Base-by-base conservation (phyloP, 1,284 basidiomycete species). In the Polyporus tsugae region DNA sequence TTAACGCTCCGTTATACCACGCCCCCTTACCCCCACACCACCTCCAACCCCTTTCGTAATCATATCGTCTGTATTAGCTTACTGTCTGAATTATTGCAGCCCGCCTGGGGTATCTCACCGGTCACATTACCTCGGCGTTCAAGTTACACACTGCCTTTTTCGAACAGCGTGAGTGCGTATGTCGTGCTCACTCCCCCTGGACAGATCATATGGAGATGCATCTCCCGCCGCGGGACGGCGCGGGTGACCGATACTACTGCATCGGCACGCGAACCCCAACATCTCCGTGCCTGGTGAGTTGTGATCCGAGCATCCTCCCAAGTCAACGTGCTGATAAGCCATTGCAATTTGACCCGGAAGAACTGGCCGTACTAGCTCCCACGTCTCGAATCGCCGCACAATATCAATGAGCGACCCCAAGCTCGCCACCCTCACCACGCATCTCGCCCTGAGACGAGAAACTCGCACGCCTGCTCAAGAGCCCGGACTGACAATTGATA, bases 281-380 rank as follows among this genome's bases (percentile, higher is more conserved):
- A 49, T 49, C 39, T 10, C 22, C 25, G 29, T 33, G 29, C 52
- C 29, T 35, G 52, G 52, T 35, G 29, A 7, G 52, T 55, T 29
- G 29, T 33, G 52, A 33, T 55, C 29, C 52, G 52, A 10, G 29
- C 52, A 33, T 19, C 29, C 52, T 55, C 29, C 29, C 17, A 9
- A n/a, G n/a, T 46, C 6, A n/a, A 19, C 17, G 15, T 35, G 33
- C 52, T 55, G 52, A 55, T 55, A 55, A 55, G 52, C 52, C 52
- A 15, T 35, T 55, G 10, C 29, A 35, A 29, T 13, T 29, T 19
- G 15, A 2, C 19, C 52, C 52, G 52, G 29, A 29, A 49, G 46
- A 22, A 49, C 41, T 15, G 41, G 3, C 15, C 29, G 7, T 25
- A 15, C 39, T 19, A 4, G 52, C 29, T 55, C 29, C 22, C 52